Conservation (phyloP, 768 basidiomycete genomes). For the Lentinula guzmanii region DNA sequence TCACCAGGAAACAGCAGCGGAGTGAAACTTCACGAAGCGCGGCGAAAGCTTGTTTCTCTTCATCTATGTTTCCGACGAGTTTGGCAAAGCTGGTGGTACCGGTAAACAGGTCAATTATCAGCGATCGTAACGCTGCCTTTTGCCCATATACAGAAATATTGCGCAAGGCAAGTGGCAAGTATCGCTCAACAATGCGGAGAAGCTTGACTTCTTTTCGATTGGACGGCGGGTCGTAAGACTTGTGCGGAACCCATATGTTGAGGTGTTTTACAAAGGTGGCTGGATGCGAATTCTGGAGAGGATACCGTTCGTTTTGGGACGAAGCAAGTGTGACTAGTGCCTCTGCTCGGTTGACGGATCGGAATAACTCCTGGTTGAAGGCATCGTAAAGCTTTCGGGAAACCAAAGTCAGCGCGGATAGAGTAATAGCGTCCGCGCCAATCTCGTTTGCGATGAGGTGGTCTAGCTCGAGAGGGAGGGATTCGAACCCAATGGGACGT, state of each 20-base stretch:
- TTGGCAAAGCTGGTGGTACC: neutral
- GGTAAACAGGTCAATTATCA: neutral
- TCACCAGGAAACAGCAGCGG: neutral
- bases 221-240: neutral
- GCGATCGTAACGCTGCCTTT: neutral
- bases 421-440: neutral
- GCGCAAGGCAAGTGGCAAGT: neutral
- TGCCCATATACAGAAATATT: neutral
- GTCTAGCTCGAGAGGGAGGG: neutral
- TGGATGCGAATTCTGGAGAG: neutral
- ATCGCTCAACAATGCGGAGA: neutral
- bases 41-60: neutral
- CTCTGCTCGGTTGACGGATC: neutral
- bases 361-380: neutral
- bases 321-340: neutral
- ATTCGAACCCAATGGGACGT: neutral
- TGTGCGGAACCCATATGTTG: neutral
- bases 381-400: neutral
- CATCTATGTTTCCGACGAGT: neutral
- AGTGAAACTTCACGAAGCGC: neutral
- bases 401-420: neutral
- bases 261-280: neutral
- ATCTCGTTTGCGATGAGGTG: neutral
- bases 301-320: neutral
- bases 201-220: neutral